Evolutionary conservation across 2,329 filamentous ascomycete genomes (phyloP), one percentile per base, ranked within the genome.

Genomic region (Penicillium rolfsii): DNA sequence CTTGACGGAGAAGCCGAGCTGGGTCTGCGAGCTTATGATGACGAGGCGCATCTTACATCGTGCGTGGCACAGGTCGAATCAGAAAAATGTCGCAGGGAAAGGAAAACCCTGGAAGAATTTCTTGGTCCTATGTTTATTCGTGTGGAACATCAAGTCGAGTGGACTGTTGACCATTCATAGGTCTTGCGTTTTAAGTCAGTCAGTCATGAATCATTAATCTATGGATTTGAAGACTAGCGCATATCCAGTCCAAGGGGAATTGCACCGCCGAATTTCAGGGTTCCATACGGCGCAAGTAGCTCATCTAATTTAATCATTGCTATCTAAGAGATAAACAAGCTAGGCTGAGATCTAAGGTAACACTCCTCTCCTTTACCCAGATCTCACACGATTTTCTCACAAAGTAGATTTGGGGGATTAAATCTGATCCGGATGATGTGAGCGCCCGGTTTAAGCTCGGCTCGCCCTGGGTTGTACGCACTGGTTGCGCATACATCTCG

Each of bases 301-400:
- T 9, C 22, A 46, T 46, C 6, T 16, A 1, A 30, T 26, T 30
- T 48, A 19, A 12, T 14, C 0, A 33, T 50, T 14, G n/a, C 28
- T 22, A 5, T 35, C 28, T 50, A 50, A 35, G 9, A 4, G 9
- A 50, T n/a, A 14, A 33, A 35, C 3, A 12, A 9, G 28, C 46
- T 50, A 9, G 36, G 16, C 9, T 84, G 84, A 4, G 85, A 84
- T 0, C 85, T 85, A 2, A 87, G 73, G 65, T 85, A 87, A 52
- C 82, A 85, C 16, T 78, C 72, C 57, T 83, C 73, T 1, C 85
- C 79, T 5, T 84, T 85, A 1, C 85, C 85, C 26, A 86, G 66
- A 64, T 87, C 78, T 7, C 87, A 65, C 1, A 87, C 77, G 40
- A 87, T 73, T 77, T 85, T 86, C 70, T 87, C 83, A 41, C 87